Percentiles rank a stretch among this genome's conserved stretches.
phyloP scores from a whole-genome alignment of 1,139 yeast species.

The Sugiyamaella castrensis region DNA sequence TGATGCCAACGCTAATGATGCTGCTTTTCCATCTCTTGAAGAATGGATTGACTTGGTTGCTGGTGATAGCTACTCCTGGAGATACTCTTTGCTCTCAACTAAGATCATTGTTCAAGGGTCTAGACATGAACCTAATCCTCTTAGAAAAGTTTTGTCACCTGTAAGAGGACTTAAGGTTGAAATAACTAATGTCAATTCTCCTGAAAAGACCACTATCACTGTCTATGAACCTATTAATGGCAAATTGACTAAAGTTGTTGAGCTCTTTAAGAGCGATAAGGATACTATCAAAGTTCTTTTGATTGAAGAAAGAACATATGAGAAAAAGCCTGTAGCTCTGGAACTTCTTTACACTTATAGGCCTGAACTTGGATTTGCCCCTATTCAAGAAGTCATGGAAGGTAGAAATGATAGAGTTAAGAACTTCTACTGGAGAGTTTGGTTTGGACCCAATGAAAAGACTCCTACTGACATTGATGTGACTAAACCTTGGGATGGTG shows the following conservation, averaged over 20 bases:
- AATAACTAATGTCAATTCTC: conserved; percentile 50
- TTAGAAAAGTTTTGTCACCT: conserved; percentile 78
- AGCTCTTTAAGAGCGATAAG: conserved; percentile 47
- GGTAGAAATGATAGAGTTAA: conserved; percentile 92
- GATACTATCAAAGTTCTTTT: conserved; percentile 62
- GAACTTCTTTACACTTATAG: conserved; percentile 75
- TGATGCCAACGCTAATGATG: conserved; percentile 44
- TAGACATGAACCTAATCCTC: conserved; percentile 74
- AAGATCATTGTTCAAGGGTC: conserved; percentile 81
- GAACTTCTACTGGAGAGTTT: conserved; percentile 93
- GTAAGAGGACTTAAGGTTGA: conserved; percentile 61
- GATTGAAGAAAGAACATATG: conserved; percentile 88
- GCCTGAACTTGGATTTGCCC: conserved; percentile 90
- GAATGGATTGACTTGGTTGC: conserved; percentile 82
- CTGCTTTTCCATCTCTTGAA: conserved; percentile 37
- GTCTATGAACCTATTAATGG: conserved; percentile 74
- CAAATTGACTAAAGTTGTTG: conserved; percentile 64
- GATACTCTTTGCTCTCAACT: conserved; percentile 82
- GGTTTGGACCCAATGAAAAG: conserved; percentile 74
- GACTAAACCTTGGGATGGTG: conserved; percentile 65
- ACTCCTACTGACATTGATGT: conserved; percentile 57
- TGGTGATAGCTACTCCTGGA: conserved; percentile 79
- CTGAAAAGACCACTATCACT: conserved; percentile 57
- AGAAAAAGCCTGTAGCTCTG: conserved; percentile 67
- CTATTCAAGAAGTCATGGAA: conserved; percentile 84